Percentiles rank a stretch among this genome's conserved stretches.
These are phyloP conservation scores for Danielia oregonensis DNA, from an alignment of 805 yeast genomes.

Conservation along the genomic window DNA sequence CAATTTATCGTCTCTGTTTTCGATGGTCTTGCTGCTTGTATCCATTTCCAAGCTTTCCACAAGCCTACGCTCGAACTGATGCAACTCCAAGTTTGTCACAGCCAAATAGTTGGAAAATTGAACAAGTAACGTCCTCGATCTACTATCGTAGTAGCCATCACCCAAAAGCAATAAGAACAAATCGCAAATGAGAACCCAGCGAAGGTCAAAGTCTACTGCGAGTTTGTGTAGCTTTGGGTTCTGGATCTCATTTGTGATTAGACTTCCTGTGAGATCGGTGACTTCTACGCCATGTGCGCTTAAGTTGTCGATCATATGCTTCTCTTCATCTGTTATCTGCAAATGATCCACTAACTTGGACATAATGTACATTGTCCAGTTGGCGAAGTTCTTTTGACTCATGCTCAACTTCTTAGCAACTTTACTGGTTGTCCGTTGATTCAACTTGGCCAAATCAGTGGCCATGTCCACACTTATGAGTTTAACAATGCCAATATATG, in stretches of 20 bases:
- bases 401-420: slow-evolving; percentile 57
- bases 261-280: slow-evolving; percentile 61
- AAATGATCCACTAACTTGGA: slow-evolving; percentile 73
- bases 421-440: slow-evolving; percentile 48
- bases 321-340: slow-evolving; percentile 73
- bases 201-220: slow-evolving; percentile 49
- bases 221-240: slow-evolving; percentile 10
- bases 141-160: slow-evolving; percentile 83
- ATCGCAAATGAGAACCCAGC: slow-evolving; percentile 95
- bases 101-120: slow-evolving; percentile 62
- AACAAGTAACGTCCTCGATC: slow-evolving; percentile 78
- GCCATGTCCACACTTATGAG: slow-evolving; percentile 79
- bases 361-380: slow-evolving; percentile 78
- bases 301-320: slow-evolving; percentile 80
- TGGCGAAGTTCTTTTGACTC: slow-evolving; percentile 74
- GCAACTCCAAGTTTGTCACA: slow-evolving; percentile 62
- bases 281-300: slow-evolving; percentile 81
- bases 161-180: slow-evolving; percentile 73
- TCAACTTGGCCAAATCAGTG: slow-evolving; percentile 61
- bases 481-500: slow-evolving; percentile 83
- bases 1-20: slow-evolving; percentile 65
- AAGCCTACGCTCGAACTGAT: slow-evolving; percentile 85
- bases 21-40: slow-evolving; percentile 43
- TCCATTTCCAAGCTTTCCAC: slow-evolving; percentile 89
- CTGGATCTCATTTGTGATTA: slow-evolving; percentile 38